Conservation (phyloP, 2,329 filamentous ascomycete genomes). For the Macrophomina tecta region DNA sequence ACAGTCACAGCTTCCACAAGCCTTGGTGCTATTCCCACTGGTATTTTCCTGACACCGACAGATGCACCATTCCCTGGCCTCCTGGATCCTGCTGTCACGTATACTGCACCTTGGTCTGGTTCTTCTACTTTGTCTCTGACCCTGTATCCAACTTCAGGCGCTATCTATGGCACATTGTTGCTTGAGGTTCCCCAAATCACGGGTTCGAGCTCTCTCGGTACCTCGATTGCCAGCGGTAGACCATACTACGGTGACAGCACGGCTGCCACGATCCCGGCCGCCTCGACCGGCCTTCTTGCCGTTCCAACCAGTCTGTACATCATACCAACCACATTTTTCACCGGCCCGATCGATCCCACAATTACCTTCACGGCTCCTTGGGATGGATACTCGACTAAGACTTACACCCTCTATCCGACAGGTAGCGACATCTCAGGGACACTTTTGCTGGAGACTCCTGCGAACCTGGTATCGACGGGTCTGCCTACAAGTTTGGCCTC, state of each 20-base stretch:
- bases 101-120: neutral
- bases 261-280: neutral
- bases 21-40: neutral
- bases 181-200: neutral
- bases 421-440: neutral
- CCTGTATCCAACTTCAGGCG: neutral
- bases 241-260: neutral
- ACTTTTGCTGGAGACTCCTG: neutral
- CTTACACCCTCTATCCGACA: neutral
- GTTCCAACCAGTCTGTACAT: neutral
- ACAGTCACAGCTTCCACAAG: neutral
- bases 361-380: constrained; percentile 3
- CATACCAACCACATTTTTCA: neutral
- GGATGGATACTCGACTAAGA: neutral
- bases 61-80: neutral
- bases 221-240: neutral
- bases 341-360: neutral
- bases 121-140: neutral
- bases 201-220: neutral
- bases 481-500: neutral
- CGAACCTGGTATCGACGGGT: neutral
- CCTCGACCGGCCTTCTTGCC: neutral
- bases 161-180: neutral
- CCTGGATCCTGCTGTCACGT: neutral
- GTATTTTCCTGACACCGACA: neutral